These are phyloP conservation scores for Hypericum androsaemum DNA, from an alignment of 345 rosid species.

Conservation along the genomic window DNA sequence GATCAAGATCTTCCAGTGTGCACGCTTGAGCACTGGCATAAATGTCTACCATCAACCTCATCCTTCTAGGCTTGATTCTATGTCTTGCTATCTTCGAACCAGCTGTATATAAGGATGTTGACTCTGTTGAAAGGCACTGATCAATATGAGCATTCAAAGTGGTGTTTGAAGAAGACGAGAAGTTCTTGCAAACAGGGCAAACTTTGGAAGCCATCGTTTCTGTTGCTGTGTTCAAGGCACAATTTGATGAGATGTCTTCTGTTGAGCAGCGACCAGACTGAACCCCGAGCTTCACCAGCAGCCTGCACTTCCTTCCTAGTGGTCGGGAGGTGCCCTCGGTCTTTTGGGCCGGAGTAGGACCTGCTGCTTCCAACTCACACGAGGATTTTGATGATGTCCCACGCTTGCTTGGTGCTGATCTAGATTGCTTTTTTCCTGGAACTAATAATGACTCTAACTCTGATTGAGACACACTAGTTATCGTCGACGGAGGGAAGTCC, in stretches of 20 bases:
- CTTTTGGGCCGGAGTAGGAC: conserved; percentile 23
- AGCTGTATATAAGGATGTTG: conserved; percentile 49
- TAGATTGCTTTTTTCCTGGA: conserved; percentile 30
- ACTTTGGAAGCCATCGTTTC: conserved; percentile 75
- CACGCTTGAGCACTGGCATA: conserved; percentile 53
- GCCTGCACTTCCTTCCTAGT: conserved; percentile 53
- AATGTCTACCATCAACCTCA: conserved; percentile 69
- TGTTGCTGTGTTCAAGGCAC: conserved; percentile 41
- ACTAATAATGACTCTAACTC: conserved; percentile 44
- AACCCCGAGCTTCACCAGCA: conserved; percentile 61
- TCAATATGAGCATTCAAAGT: conserved; percentile 98
- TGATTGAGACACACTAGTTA: conserved; percentile 43
- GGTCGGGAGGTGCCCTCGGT: conserved; percentile 28
- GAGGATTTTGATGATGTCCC: conserved; percentile 24
- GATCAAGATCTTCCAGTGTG: conserved; percentile 87
- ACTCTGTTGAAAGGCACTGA: conserved; percentile 80
- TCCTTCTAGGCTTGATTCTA: conserved; percentile 69
- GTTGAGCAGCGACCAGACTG: conserved; percentile 45
- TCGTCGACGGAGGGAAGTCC: conserved; percentile 47
- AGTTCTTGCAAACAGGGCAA: conserved; percentile 97
- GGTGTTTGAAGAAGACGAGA: conserved; percentile 92
- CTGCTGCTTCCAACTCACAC: conserved; percentile 21
- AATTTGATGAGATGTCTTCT: conserved; percentile 58
- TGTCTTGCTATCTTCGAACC: conserved; percentile 51
- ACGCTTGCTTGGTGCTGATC: conserved; percentile 20